These are phyloP conservation scores for Trebouxiophyceae sp. DNA, from an alignment of 163 green algal genomes.

Conservation along the genomic window DNA sequence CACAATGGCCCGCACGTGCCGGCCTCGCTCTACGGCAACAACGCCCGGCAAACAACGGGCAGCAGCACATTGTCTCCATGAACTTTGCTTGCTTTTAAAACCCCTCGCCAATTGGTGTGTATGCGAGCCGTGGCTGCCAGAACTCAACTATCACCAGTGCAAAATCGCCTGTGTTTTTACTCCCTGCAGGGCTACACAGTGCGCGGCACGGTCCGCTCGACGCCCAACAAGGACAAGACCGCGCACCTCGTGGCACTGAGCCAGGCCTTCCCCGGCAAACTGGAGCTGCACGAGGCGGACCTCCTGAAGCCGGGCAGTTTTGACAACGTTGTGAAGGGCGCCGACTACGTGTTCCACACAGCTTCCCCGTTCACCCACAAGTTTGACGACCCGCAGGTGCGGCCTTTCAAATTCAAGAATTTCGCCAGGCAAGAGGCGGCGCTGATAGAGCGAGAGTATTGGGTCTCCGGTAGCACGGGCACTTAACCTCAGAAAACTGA, in stretches of 20 bases:
- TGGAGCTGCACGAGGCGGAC: conserved; percentile 43
- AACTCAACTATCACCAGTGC: no score
- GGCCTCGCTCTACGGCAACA: no score
- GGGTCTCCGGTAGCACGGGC: not conserved
- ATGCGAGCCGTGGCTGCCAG: no score
- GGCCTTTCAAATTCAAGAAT: no score
- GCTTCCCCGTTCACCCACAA: conserved; percentile 24
- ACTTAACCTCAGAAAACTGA: not conserved
- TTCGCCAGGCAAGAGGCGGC: not conserved
- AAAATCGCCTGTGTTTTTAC: no score
- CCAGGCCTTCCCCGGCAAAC: conserved; percentile 13
- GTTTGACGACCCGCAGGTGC: not conserved
- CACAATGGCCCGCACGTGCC: no score
- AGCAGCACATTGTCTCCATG: no score
- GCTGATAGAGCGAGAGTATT: not conserved
- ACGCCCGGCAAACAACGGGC: no score
- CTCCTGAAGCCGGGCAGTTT: conserved; percentile 47
- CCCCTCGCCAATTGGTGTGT: no score
- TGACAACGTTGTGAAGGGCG: conserved; percentile 36
- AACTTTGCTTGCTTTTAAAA: no score
- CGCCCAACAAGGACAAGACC: conserved; percentile 20
- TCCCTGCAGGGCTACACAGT: conserved; percentile 40
- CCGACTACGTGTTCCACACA: conserved; percentile 63
- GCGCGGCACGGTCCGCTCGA: conserved; percentile 41
- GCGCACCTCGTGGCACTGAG: conserved; percentile 30